Percentiles rank a stretch among this genome's conserved stretches.
phyloP scores from a whole-genome alignment of 805 yeast species.

The Metschnikowia matae region DNA sequence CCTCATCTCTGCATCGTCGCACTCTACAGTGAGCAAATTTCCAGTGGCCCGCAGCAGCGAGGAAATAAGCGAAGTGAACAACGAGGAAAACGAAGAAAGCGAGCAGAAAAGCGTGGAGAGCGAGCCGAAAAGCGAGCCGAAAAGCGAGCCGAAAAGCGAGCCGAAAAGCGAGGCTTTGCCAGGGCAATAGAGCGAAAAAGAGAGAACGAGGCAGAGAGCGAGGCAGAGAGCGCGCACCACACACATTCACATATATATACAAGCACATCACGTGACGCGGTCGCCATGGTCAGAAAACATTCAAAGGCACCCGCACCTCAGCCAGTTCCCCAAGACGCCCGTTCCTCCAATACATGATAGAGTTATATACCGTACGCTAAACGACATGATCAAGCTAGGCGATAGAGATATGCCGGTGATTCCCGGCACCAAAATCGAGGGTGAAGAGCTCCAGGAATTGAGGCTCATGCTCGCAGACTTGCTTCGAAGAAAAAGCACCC shows the following conservation, averaged over 20 bases:
- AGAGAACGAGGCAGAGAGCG: not conserved
- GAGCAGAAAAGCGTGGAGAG: too few relatives aligned
- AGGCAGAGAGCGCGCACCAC: too few relatives aligned
- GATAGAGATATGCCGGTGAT: slow-evolving; percentile 69
- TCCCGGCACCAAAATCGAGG: slow-evolving; percentile 80
- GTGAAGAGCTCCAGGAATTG: slow-evolving; percentile 63
- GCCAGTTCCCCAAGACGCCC: not conserved
- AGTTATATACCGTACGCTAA: not conserved
- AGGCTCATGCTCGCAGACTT: slow-evolving; percentile 64
- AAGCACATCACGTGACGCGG: not conserved
- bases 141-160: too few relatives aligned
- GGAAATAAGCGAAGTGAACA: not conserved
- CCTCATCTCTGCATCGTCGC: not conserved
- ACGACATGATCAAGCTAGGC: slow-evolving; percentile 32
- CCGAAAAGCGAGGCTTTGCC: not conserved
- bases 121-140: not conserved
- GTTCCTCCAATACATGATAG: not conserved
- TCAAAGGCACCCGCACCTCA: not conserved
- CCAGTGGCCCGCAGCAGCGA: not conserved
- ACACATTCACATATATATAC: too few relatives aligned
- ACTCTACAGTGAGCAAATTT: not conserved
- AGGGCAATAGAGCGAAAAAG: not conserved
- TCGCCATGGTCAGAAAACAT: not conserved
- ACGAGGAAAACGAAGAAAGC: too few relatives aligned
- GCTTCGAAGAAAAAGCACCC: slow-evolving; percentile 49